These are phyloP conservation scores for Capsicum pubescens DNA, from an alignment of 257 asterid species.

Conservation along the genomic window DNA sequence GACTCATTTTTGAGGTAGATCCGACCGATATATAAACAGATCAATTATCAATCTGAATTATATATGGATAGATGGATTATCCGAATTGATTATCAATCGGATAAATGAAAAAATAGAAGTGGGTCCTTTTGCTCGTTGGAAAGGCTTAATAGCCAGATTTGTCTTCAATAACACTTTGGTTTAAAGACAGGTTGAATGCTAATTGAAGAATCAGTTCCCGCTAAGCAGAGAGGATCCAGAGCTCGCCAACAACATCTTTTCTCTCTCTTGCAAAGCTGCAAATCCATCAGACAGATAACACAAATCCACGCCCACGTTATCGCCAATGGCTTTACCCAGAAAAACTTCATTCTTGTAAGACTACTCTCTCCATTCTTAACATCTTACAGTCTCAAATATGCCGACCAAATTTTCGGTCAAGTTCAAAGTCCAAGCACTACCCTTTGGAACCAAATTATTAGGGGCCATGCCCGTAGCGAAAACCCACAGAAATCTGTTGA, in stretches of 20 bases:
- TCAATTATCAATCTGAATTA: too few species aligned
- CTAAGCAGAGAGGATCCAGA: slow-evolving; percentile 43
- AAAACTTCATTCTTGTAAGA: slow-evolving; percentile 68
- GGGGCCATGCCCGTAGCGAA: slow-evolving; percentile 46
- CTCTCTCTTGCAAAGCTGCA: slow-evolving; percentile 57
- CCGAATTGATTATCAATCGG: too few species aligned
- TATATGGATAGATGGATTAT: too few species aligned
- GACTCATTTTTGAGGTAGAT: too few species aligned
- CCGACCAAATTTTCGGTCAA: slow-evolving; percentile 57
- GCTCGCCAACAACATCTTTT: slow-evolving; percentile 59
- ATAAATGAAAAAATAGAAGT: too few species aligned
- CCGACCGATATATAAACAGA: too few species aligned
- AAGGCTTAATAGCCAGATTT: too few species aligned
- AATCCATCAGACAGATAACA: slow-evolving; percentile 46
- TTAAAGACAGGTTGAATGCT: slow-evolving; percentile 38
- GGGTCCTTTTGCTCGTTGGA: too few species aligned
- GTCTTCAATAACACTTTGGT: too few species aligned
- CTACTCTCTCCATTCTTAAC: slow-evolving; percentile 50
- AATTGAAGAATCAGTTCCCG: slow-evolving; percentile 46
- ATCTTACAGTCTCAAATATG: slow-evolving; percentile 48
- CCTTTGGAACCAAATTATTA: slow-evolving; percentile 76
- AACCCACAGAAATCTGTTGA: slow-evolving; percentile 45
- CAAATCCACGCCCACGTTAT: slow-evolving; percentile 69
- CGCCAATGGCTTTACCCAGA: slow-evolving; percentile 57
- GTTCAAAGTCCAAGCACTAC: slow-evolving; percentile 56